Evolutionary conservation across 2,329 filamentous ascomycete genomes (phyloP), one percentile per base, ranked within the genome.

Genomic region (Gliomastix tumulicola): DNA sequence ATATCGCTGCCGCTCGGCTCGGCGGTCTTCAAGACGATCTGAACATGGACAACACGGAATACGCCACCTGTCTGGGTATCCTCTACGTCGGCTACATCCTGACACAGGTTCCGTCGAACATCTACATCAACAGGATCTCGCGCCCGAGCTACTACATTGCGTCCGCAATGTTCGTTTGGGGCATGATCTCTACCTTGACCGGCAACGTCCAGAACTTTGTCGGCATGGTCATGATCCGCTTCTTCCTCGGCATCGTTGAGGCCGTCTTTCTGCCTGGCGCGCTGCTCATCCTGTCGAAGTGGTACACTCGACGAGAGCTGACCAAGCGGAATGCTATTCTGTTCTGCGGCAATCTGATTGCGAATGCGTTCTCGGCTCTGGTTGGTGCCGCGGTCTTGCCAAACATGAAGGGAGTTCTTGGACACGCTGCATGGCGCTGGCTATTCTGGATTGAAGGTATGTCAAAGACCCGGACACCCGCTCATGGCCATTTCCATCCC

Each of bases 81-180:
- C 57, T 84, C 17, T 83, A 84, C 50, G 75, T 79, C 13, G 77
- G 77, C 13, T 81, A 81, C 54, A 68, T 81, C 36, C 61, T 79
- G 44, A 80, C 79, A 73, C 76, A 80, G 58, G 65, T 76, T 5
- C 71, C 71, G 0, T 73, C 68, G 46, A 75, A 75, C 58, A 74
- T 75, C 56, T 53, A 71, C 51, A 70, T 75, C 59, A 79, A 74
- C 56, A 57, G 63, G 35, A 72, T 74, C 42, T 45, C 57, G 34
- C 60, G 69, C 2, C 71, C 71, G 0, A 71, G 67, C 3, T 51
- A 74, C 18, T 74, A 75, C 49, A 72, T 75, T 27, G 41, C 62
- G 0, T 49, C 46, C 15, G 68, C 69, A 20, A 79, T 79, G 68
- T 45, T 73, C 19, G 46, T 77, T 16, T 81, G 77, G 77, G 77